Percentiles rank a stretch among this genome's conserved stretches.
phyloP scores from a whole-genome alignment of 768 basidiomycete species.

The Pulveroboletus sp. region DNA sequence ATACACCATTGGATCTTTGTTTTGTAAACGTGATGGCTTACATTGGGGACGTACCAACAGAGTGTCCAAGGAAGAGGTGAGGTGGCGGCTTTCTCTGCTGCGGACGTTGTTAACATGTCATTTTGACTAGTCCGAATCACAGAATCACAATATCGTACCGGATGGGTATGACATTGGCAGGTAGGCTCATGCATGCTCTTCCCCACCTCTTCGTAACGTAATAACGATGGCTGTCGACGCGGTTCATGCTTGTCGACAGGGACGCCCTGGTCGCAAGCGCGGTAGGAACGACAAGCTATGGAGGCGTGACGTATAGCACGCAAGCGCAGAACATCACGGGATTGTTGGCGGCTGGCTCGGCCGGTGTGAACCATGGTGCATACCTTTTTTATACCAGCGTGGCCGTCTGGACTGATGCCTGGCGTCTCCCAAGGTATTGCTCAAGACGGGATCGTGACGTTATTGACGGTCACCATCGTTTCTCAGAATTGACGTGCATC shows the following conservation, averaged over 20 bases:
- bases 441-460: conserved; percentile 50
- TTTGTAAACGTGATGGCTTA: not conserved
- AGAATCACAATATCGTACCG: conserved; percentile 40
- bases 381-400: not conserved
- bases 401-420: not conserved
- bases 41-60: conserved; percentile 19
- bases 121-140: conserved; percentile 20
- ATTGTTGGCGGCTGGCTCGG: conserved; percentile 47
- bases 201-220: not conserved
- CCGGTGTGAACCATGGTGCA: conserved; percentile 51
- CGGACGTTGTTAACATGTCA: not conserved
- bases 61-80: conserved; percentile 45
- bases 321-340: conserved; percentile 45
- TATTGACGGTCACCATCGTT: conserved; percentile 49
- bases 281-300: conserved; percentile 36
- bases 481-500: conserved; percentile 6
- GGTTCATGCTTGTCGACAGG: conserved; percentile 16
- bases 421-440: conserved; percentile 36
- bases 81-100: not conserved
- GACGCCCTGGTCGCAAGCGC: conserved; percentile 37
- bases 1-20: not conserved
- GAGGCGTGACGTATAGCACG: conserved; percentile 45
- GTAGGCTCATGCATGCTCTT: conserved; percentile 18
- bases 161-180: conserved; percentile 49
- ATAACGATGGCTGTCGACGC: not conserved